phyloP scores from a whole-genome alignment of 2,329 filamentous ascomycete species.

The Orbilia oligospora region DNA sequence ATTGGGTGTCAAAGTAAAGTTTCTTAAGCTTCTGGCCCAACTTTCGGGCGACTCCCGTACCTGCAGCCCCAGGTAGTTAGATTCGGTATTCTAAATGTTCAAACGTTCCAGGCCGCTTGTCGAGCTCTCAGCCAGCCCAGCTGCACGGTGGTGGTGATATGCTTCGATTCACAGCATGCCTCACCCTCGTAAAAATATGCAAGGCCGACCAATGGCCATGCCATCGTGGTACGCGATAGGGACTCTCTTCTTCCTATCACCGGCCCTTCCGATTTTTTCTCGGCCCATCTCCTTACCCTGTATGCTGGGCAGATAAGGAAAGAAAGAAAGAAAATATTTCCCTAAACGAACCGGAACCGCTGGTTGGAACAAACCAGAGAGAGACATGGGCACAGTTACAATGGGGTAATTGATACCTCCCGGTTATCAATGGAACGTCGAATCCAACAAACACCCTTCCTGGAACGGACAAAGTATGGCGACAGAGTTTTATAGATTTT shows the following conservation, averaged over 20 bases:
- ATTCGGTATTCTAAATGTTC: background rate
- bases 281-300: conserved; percentile 37
- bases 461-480: conserved; percentile 34
- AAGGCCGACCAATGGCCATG: conserved; percentile 31
- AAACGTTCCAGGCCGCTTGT: conserved; percentile 19
- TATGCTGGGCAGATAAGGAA: conserved; percentile 26
- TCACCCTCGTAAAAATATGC: conserved; percentile 25
- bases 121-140: conserved; percentile 14
- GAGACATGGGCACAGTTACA: conserved; percentile 58
- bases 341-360: conserved; percentile 39
- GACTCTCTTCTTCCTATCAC: conserved; percentile 44
- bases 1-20: conserved; percentile 11
- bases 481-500: conserved; percentile 49
- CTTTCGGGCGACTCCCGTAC: conserved; percentile 55
- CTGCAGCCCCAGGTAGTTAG: conserved; percentile 32
- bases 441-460: conserved; percentile 44
- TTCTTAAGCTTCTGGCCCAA: conserved; percentile 25
- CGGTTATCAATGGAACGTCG: conserved; percentile 59
- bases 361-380: conserved; percentile 22
- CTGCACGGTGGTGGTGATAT: too few relatives aligned
- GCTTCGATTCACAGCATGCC: conserved; percentile 12
- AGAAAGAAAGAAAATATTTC: conserved; percentile 18
- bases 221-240: conserved; percentile 30
- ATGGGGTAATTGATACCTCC: conserved; percentile 60
- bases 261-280: conserved; percentile 50